A percentile compares a stretch with the other conserved stretches of the same genome.
Conservation (phyloP, 2,329 filamentous ascomycete genomes). For the Aureobasidium subglaciale region DNA sequence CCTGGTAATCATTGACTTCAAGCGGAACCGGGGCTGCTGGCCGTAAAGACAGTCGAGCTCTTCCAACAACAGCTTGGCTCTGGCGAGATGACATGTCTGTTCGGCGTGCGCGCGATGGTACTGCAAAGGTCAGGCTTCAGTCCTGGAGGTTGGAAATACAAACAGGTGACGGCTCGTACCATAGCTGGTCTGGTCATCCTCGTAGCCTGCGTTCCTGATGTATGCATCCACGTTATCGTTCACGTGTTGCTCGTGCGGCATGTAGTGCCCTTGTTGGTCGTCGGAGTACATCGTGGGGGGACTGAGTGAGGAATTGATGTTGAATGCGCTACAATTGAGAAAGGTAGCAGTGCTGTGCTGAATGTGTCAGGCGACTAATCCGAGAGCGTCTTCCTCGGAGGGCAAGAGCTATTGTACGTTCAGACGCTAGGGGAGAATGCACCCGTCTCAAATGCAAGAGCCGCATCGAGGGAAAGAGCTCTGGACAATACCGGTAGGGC, state of each 20-base stretch:
- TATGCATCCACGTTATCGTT: background rate
- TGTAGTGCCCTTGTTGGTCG: background rate
- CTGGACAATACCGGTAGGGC: background rate
- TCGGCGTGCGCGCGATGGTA: background rate
- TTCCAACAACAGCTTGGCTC: conserved; percentile 29
- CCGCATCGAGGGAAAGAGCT: background rate
- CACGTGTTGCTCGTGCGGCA: background rate
- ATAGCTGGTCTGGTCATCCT: conserved; percentile 16
- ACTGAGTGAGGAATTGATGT: background rate
- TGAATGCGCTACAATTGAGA: no score
- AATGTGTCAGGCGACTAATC: no score
- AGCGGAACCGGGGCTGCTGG: background rate
- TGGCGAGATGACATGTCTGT: conserved; percentile 23
- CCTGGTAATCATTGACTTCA: background rate
- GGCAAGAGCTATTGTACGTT: background rate
- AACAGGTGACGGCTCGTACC: no score
- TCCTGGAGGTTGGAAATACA: no score
- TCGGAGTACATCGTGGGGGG: background rate
- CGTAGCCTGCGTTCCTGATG: background rate
- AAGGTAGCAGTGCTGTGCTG: background rate
- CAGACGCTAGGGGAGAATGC: no score
- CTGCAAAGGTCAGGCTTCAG: background rate
- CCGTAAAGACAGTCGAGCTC: conserved; percentile 32
- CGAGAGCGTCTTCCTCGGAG: background rate
- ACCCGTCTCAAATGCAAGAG: background rate